Conservation (phyloP, 352 stramenopile genomes). For the Globisporangium perplexum region DNA sequence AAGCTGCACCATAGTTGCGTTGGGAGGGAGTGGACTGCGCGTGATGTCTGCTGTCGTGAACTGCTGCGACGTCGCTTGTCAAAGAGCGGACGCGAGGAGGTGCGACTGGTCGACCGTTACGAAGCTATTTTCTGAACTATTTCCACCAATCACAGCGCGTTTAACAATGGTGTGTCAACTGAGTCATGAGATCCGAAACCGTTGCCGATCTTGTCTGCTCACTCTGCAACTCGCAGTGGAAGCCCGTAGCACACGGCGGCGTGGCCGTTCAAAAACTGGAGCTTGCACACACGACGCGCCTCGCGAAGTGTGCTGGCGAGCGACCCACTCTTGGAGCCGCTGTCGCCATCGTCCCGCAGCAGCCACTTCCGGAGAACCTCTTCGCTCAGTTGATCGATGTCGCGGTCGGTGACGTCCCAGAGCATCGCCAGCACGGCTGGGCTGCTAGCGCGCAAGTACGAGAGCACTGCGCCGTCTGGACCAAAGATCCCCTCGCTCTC, state of each 20-base stretch:
- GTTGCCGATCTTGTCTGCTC: neutral
- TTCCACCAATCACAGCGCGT: neutral
- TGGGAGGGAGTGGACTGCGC: too few species aligned
- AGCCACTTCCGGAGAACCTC: constrained; percentile 59
- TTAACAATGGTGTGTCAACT: neutral
- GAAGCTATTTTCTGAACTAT: neutral
- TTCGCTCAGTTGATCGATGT: constrained; percentile 94
- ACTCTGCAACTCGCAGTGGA: constrained; percentile 44
- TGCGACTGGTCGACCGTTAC: neutral
- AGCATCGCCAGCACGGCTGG: constrained; percentile 97
- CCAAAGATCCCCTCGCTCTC: constrained; percentile 87
- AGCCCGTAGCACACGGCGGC: constrained; percentile 95
- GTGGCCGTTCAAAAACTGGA: constrained; percentile 92
- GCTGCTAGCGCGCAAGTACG: constrained; percentile 91
- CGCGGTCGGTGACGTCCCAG: constrained; percentile 98
- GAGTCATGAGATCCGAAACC: too few species aligned
- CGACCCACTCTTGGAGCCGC: constrained; percentile 10
- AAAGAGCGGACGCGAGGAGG: neutral
- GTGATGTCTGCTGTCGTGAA: too few species aligned
- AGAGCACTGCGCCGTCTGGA: constrained; percentile 90
- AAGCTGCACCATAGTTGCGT: constrained; percentile 7
- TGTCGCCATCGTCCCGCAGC: constrained; percentile 37
- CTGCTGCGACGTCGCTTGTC: too few species aligned
- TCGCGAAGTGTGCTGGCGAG: constrained; percentile 68
- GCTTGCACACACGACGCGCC: constrained; percentile 88